These are phyloP conservation scores for Colletotrichum nymphaeae DNA, from an alignment of 2,329 filamentous ascomycete genomes.

Conservation along the genomic window DNA sequence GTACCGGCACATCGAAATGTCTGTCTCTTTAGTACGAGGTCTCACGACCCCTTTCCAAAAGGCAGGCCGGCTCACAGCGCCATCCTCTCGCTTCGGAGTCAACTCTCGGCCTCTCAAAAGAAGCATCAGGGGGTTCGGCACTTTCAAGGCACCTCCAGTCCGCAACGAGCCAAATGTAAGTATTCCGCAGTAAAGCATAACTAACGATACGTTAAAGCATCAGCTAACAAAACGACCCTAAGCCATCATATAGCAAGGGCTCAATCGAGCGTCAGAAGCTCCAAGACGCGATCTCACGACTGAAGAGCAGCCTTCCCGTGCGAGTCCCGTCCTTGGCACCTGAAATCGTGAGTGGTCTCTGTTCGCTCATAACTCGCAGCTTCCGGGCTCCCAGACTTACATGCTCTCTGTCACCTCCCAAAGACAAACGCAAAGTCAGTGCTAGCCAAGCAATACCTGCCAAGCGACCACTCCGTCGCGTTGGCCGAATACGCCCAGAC, in stretches of 20 bases:
- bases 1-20: no score
- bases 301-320: constrained; percentile 76
- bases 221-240: constrained; percentile 48
- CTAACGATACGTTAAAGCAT: background rate
- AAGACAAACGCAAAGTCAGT: constrained; percentile 74
- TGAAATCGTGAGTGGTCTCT: constrained; percentile 70
- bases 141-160: constrained; percentile 88
- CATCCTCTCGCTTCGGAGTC: no score
- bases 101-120: no score
- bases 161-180: constrained; percentile 96
- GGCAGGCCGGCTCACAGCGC: no score
- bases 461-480: constrained; percentile 79
- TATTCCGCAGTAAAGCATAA: constrained; percentile 37
- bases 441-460: constrained; percentile 77
- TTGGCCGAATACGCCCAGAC: constrained; percentile 90
- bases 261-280: constrained; percentile 83
- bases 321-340: constrained; percentile 86
- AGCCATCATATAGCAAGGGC: constrained; percentile 92
- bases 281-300: constrained; percentile 75
- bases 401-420: constrained; percentile 43
- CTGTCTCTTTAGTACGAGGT: no score
- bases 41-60: no score
- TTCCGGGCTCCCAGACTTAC: background rate
- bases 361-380: background rate
- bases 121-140: constrained; percentile 63